These are phyloP conservation scores for Adansonia rubrostipa DNA, from an alignment of 441 rosid species.

Conservation along the genomic window DNA sequence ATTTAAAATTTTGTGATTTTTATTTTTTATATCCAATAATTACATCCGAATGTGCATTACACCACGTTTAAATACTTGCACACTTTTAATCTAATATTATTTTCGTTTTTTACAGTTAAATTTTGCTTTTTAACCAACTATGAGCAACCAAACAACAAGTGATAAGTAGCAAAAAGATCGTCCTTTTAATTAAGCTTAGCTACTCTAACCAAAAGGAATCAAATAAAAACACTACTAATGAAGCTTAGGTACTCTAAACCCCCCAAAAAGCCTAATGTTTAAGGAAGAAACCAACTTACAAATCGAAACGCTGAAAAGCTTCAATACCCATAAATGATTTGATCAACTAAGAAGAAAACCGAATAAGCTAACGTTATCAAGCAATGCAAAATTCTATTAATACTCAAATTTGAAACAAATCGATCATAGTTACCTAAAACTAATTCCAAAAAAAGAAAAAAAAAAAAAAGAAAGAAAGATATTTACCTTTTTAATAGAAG, in stretches of 20 bases:
- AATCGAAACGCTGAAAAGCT: conserved; percentile 15
- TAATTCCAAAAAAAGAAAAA: not conserved
- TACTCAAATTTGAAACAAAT: not conserved
- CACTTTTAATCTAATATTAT: not conserved
- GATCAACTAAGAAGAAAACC: conserved; percentile 5
- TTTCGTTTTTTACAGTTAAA: not conserved
- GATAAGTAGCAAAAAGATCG: not conserved
- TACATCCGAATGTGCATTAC: not conserved
- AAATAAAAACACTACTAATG: not conserved
- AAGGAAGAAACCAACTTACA: not conserved
- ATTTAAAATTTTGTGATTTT: not conserved
- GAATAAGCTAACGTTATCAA: not conserved
- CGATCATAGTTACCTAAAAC: not conserved
- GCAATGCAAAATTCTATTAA: not conserved
- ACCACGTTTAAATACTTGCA: not conserved
- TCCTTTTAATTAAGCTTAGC: conserved; percentile 10
- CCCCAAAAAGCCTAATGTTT: not conserved
- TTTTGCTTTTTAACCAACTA: not conserved
- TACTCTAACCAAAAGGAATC: not conserved
- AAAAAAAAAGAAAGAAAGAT: not conserved
- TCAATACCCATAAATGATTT: conserved; percentile 13
- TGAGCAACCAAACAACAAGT: conserved; percentile 13
- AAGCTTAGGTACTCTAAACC: not conserved
- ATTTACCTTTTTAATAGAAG: conserved; percentile 87
- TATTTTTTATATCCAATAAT: not conserved